Conservation (phyloP, 495 filamentous ascomycete genomes). For the Pyronema domesticum region DNA sequence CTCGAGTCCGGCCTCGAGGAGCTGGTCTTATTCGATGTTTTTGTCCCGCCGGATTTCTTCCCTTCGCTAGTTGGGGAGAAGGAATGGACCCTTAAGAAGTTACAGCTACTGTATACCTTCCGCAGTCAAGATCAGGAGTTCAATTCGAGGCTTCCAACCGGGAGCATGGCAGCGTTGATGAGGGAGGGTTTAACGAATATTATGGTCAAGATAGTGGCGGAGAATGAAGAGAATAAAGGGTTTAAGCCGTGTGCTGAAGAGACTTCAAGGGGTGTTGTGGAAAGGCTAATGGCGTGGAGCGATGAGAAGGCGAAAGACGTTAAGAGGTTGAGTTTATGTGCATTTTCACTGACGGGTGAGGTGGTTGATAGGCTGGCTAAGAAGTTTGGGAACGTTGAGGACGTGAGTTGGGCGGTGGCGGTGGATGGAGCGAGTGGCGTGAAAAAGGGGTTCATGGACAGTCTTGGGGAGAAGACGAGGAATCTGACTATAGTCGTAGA, state of each 20-base stretch:
- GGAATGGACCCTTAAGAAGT: constrained; percentile 16
- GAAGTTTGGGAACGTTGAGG: not conserved
- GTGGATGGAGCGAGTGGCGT: not conserved
- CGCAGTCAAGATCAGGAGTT: constrained; percentile 26
- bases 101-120: constrained; percentile 27
- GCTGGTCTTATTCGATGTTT: constrained; percentile 30
- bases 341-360: not conserved
- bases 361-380: not conserved
- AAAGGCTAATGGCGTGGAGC: not conserved
- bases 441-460: not conserved
- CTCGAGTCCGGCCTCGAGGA: constrained; percentile 16
- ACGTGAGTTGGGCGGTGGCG: constrained; percentile 2
- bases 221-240: not conserved
- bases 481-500: not conserved
- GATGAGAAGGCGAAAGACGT: constrained; percentile 8
- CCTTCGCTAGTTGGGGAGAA: constrained; percentile 5
- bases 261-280: not conserved
- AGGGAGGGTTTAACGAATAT: not conserved
- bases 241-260: not conserved
- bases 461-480: not conserved
- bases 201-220: not conserved
- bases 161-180: not conserved
- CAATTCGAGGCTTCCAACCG: constrained; percentile 13
- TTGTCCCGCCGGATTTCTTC: constrained; percentile 25
- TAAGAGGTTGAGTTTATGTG: constrained; percentile 2